phyloP scores from a whole-genome alignment of 768 basidiomycete species.

The Leccinum pellstonianum region DNA sequence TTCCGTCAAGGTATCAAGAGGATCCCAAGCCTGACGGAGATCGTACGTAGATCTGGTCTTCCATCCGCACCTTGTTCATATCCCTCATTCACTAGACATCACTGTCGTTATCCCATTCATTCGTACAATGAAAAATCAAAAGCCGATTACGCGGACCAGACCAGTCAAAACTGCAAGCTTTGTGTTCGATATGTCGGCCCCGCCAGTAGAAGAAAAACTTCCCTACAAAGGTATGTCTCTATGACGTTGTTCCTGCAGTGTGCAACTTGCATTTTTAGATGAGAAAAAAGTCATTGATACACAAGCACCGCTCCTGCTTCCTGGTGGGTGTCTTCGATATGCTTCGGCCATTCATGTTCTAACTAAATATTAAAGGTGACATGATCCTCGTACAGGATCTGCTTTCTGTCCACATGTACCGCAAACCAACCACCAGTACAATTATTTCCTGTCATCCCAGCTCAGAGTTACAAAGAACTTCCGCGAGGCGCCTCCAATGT shows the following conservation, averaged over 20 bases:
- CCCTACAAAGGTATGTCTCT: conserved; percentile 19
- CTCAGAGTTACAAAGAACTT: conserved; percentile 22
- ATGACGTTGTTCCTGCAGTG: not conserved
- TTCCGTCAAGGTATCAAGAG: conserved; percentile 64
- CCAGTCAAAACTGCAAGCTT: conserved; percentile 15
- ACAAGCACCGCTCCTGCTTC: conserved; percentile 45
- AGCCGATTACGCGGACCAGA: conserved; percentile 19
- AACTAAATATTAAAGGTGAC: conserved; percentile 12
- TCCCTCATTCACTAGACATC: conserved; percentile 41
- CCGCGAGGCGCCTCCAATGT: conserved; percentile 29
- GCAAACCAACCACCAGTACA: conserved; percentile 24
- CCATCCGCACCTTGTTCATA: conserved; percentile 6
- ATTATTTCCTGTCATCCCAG: conserved; percentile 35
- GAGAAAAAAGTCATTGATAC: conserved; percentile 45
- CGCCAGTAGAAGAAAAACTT: not conserved
- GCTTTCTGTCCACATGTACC: conserved; percentile 53
- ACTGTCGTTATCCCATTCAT: conserved; percentile 57
- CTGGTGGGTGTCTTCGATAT: conserved; percentile 23
- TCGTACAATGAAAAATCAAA: conserved; percentile 36
- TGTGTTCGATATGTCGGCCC: not conserved
- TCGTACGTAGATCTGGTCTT: conserved; percentile 45
- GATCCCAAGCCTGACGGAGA: conserved; percentile 42
- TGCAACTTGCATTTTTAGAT: conserved; percentile 11
- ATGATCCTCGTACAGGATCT: conserved; percentile 41
- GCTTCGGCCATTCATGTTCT: not conserved